These are phyloP conservation scores for Myotisia sp. DNA, from an alignment of 2,329 filamentous ascomycete genomes.

Conservation along the genomic window DNA sequence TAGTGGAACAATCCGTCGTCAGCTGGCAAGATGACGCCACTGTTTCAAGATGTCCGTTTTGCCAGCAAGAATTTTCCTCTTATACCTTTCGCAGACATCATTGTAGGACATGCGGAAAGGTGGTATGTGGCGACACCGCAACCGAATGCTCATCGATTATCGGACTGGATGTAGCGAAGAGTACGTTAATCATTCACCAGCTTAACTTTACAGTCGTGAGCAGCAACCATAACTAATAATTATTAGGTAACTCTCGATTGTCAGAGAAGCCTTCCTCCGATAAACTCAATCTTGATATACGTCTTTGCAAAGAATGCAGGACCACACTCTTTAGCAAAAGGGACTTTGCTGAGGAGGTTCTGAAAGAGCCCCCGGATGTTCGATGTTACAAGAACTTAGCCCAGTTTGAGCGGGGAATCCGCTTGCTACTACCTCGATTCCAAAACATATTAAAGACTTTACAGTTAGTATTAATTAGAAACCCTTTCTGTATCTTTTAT, in stretches of 20 bases:
- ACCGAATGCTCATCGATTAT: conserved; percentile 79
- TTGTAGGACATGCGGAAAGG: conserved; percentile 80
- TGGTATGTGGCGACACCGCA: conserved; percentile 76
- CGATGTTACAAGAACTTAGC: conserved; percentile 68
- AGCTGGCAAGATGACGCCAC: conserved; percentile 85
- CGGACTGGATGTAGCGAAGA: conserved; percentile 57
- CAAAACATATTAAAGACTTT: conserved; percentile 60
- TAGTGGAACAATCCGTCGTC: conserved; percentile 80
- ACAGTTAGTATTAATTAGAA: conserved; percentile 36
- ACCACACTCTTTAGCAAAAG: conserved; percentile 55
- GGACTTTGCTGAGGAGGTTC: conserved; percentile 60
- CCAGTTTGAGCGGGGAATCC: conserved; percentile 79
- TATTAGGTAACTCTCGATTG: conserved; percentile 16
- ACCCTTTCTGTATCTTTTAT: conserved; percentile 3
- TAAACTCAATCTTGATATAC: conserved; percentile 60
- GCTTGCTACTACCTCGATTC: conserved; percentile 66
- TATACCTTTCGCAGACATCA: conserved; percentile 92
- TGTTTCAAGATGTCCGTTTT: conserved; percentile 76
- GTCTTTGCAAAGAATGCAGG: conserved; percentile 86
- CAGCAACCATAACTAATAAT: conserved; percentile 2
- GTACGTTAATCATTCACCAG: conserved; percentile 31
- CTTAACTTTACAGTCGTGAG: neutral
- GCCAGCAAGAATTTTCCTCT: conserved; percentile 84
- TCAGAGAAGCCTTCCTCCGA: conserved; percentile 31
- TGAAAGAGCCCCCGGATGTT: conserved; percentile 56